Evolutionary conservation across 2,329 filamentous ascomycete genomes (phyloP), one percentile per base, ranked within the genome.

Genomic region (Colletotrichum coccodes): DNA sequence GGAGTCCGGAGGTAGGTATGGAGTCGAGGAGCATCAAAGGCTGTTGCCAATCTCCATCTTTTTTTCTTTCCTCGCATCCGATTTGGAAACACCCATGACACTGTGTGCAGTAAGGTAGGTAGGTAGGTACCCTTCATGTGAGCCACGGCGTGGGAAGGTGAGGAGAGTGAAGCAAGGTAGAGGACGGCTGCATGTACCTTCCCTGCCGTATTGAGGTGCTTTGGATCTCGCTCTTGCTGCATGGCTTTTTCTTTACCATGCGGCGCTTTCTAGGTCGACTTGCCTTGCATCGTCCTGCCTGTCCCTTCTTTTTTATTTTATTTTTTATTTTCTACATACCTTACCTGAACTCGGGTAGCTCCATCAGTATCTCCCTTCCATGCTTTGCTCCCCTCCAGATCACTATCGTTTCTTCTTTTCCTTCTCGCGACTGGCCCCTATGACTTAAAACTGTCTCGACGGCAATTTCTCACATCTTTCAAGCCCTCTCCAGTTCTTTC

Each of bases 361-460:
- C 50, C 53, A 42, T 65, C 65, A 21, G 40, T 56, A 68, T 60
- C 65, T 65, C 65, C 65, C 65, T 68, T 68, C 54, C 65, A 63
- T 68, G 64, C 61, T 65, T 68, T 56, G 56, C 42, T 44, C 49
- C 34, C 56, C 46, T 50, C 40, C 61, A 34, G 21, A 26, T 54
- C 40, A 34, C 21, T 40, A 42, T 28, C 28, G 61, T 65, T 49
- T 60, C 56, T 60, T 60, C 57, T 68, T 68, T n/a, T 32, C 18
- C 60, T 68, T 68, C 34, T 68, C 60, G 40, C 60, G 38, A 46
- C 54, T 58, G 34, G n/a, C 23, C 54, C 44, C 32, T 44, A 60
- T 68, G 65, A 65, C 61, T 68, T 64, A 68, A 68, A 60, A 58
- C 58, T 65, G 65, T 68, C 54, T 65, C 47, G 61, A 68, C 54